Evolutionary conservation across 2,329 filamentous ascomycete species (phyloP), one percentile per base, ranked within the genome.

Genomic region (Orbilia javanica): DNA sequence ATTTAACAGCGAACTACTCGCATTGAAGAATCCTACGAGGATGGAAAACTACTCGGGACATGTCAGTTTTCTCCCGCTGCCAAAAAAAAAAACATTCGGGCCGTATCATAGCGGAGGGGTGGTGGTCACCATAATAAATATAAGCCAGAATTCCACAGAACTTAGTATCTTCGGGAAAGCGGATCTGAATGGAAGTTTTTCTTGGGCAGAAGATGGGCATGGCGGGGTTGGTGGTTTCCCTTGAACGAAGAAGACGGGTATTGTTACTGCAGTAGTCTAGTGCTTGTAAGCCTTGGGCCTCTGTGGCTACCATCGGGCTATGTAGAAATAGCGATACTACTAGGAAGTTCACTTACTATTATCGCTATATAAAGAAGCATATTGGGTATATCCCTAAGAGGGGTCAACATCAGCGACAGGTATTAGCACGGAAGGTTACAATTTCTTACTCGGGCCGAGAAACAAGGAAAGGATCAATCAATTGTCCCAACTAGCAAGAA

Each of bases 11-110:
- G 92, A 92, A 62, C 94, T 96, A 80, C 94, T 87, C 80, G 92
- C 92, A 87, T 98, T 98, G 90, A 99, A 99, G 86, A 96, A 91
- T 81, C 92, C 94, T 79, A 97, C 93, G 84, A 94, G 97, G 81
- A 94, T 85, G 80, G 89, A 86, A 85, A 95, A 98, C n/a, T 94
- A 91, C 94, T 31, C 48, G 25, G 39, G 1, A 22, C 25, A 20
- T 66, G 31, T 68, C 39, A 42, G 55, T 3, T 13, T 57, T 44
- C 29, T 7, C 18, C 18, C n/a, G 15, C 31, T n/a, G 18, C 20
- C 20, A 34, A 39, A 29, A 8, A 10, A 13, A 6, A 18, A 11
- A 25, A 29, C 5, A 39, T 15, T 39, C n/a, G n/a, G n/a, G 3
- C 4, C 44, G 11, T 18, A 25, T 22, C 25, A n/a, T 11, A 44